phyloP scores from a whole-genome alignment of 371 early-diverging fungal genomes.

The Rhizopus sp. region DNA sequence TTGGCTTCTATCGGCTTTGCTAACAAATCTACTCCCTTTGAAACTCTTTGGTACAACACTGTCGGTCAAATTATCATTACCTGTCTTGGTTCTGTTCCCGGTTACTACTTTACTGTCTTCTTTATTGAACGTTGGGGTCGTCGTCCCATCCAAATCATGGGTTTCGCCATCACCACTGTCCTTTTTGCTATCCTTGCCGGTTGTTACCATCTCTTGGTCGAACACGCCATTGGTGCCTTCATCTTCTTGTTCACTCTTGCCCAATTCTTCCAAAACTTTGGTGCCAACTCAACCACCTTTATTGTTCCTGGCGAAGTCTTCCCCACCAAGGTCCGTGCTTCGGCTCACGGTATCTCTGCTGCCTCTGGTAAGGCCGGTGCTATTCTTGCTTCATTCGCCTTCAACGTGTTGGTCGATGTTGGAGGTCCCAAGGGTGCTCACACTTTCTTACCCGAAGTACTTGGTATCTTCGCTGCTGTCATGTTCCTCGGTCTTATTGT shows the following conservation, averaged over 20 bases:
- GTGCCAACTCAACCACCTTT: slow-evolving; percentile 91
- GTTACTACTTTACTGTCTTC: slow-evolving; percentile 84
- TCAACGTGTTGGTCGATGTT: slow-evolving; percentile 60
- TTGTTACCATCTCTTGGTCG: slow-evolving; percentile 59
- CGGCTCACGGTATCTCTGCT: slow-evolving; percentile 89
- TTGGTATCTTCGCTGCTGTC: slow-evolving; percentile 69
- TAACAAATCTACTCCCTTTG: slow-evolving; percentile 52
- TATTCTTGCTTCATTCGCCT: slow-evolving; percentile 55
- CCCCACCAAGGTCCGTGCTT: slow-evolving; percentile 87
- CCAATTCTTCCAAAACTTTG: slow-evolving; percentile 86
- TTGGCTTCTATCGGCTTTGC: slow-evolving; percentile 72
- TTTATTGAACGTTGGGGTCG: slow-evolving; percentile 81
- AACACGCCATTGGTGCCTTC: slow-evolving; percentile 65
- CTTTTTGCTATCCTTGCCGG: slow-evolving; percentile 78
- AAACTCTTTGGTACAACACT: slow-evolving; percentile 60
- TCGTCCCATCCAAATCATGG: slow-evolving; percentile 78
- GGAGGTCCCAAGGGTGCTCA: slow-evolving; percentile 56
- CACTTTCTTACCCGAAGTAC: slow-evolving; percentile 65
- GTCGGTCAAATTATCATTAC: slow-evolving; percentile 85
- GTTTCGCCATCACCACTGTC: slow-evolving; percentile 73
- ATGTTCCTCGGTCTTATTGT: slow-evolving; percentile 67
- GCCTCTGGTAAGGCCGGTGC: slow-evolving; percentile 90
- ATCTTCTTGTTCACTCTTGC: slow-evolving; percentile 74
- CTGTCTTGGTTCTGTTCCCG: slow-evolving; percentile 84
- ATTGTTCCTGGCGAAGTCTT: slow-evolving; percentile 90